Evolutionary conservation across 2,329 filamentous ascomycete genomes (phyloP).

Genomic region (Cryphonectria radicalis): DNA sequence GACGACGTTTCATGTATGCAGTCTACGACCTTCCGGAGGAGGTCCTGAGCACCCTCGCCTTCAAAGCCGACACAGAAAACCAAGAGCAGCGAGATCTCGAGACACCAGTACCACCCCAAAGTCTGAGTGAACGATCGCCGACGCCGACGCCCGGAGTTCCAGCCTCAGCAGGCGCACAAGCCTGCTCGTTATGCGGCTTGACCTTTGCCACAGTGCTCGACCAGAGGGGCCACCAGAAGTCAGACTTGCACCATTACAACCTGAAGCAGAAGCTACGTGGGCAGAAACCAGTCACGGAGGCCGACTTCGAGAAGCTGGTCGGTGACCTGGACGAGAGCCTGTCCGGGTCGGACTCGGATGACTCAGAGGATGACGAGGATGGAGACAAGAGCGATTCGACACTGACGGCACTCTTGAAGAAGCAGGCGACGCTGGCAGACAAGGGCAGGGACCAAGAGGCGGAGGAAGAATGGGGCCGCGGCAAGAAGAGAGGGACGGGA

Average conservation of each 20-base stretch:
- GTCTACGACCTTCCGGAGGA: slow-evolving; percentile 83
- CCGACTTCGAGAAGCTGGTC: slow-evolving; percentile 84
- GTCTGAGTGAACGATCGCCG: slow-evolving; percentile 34
- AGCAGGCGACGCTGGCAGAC: slow-evolving; percentile 75
- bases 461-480: slow-evolving; percentile 48
- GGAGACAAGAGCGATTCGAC: slow-evolving; percentile 66
- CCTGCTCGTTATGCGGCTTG: slow-evolving; percentile 80
- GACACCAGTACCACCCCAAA: slow-evolving; percentile 31
- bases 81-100: slow-evolving; percentile 42
- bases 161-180: slow-evolving; percentile 63
- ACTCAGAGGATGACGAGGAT: slow-evolving; percentile 65
- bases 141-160: slow-evolving; percentile 37
- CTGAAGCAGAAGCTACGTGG: slow-evolving; percentile 88
- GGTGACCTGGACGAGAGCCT: slow-evolving; percentile 88
- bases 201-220: slow-evolving; percentile 75
- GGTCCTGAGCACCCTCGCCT: slow-evolving; percentile 69
- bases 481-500: slow-evolving; percentile 58
- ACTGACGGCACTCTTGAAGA: slow-evolving; percentile 77
- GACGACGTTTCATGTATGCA: slow-evolving; percentile 39
- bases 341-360: slow-evolving; percentile 81
- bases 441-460: slow-evolving; percentile 48
- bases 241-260: slow-evolving; percentile 93
- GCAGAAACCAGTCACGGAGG: slow-evolving; percentile 71
- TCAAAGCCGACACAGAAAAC: slow-evolving; percentile 51
- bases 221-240: slow-evolving; percentile 83